A percentile compares a stretch with the other conserved stretches of the same genome.
Conservation (phyloP, 257 asterid genomes). For the Lycium barbarum region DNA sequence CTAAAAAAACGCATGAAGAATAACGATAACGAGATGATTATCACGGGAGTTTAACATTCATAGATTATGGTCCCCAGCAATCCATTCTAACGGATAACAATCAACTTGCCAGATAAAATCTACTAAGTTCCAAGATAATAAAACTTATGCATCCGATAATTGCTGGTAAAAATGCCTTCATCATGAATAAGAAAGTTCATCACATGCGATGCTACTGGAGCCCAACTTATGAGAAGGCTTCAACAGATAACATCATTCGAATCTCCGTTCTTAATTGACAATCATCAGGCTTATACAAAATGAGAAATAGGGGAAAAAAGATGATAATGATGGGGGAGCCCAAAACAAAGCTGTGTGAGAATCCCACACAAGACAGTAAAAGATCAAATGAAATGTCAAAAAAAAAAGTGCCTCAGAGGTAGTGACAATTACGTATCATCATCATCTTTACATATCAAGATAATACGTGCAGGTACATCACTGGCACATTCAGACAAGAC, state of each 20-base stretch:
- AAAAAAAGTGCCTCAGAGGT: slow-evolving; percentile 55
- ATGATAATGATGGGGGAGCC: too few relatives aligned
- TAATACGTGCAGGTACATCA: slow-evolving; percentile 51
- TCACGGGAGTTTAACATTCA: neutral
- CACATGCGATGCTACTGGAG: slow-evolving; percentile 25
- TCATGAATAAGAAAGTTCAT: slow-evolving; percentile 4
- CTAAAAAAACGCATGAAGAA: neutral
- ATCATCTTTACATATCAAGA: slow-evolving; percentile 52
- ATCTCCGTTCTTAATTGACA: slow-evolving; percentile 30
- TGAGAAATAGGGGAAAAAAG: neutral
- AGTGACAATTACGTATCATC: slow-evolving; percentile 54
- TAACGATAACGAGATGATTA: neutral
- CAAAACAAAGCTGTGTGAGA: too few relatives aligned
- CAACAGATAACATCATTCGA: slow-evolving; percentile 29
- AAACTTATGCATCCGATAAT: neutral
- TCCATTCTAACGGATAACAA: neutral
- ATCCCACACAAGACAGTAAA: neutral
- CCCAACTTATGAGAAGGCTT: slow-evolving; percentile 25
- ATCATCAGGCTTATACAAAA: slow-evolving; percentile 22
- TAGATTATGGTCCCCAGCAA: neutral
- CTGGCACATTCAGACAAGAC: slow-evolving; percentile 40
- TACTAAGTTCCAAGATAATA: neutral
- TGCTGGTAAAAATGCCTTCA: neutral
- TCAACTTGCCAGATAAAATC: neutral
- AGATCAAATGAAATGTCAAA: neutral